Conservation (phyloP, 2,329 filamentous ascomycete genomes). For the Macrophomina pseudophaseolina region DNA sequence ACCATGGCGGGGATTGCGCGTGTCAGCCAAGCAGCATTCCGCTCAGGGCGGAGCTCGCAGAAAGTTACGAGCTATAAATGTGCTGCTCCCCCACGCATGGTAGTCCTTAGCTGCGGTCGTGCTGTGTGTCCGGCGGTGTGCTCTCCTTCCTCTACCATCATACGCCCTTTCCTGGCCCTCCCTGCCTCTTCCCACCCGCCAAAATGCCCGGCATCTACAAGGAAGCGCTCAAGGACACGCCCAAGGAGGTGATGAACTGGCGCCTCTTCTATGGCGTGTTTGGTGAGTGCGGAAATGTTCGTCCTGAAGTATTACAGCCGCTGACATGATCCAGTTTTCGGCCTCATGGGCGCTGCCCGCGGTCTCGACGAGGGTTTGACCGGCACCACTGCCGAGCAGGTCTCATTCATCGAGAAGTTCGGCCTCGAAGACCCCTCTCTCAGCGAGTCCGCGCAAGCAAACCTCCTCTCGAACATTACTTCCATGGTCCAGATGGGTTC, state of each 20-base stretch:
- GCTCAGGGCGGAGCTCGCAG: conserved; percentile 10
- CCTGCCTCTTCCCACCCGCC: neutral
- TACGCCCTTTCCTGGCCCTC: neutral
- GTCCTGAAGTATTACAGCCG: neutral
- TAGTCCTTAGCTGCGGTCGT: conserved; percentile 16
- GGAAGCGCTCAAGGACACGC: conserved; percentile 65
- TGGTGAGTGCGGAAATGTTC: conserved; percentile 33
- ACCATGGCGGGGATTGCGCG: conserved; percentile 14
- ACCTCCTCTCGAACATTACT: conserved; percentile 67
- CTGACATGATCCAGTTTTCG: conserved; percentile 55
- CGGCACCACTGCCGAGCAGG: conserved; percentile 61
- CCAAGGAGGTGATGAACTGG: conserved; percentile 76
- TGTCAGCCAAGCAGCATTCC: conserved; percentile 12
- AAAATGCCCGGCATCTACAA: conserved; percentile 34
- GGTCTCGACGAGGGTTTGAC: conserved; percentile 84
- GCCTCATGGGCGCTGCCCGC: conserved; percentile 75
- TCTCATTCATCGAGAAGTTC: conserved; percentile 43
- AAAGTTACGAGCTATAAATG: conserved; percentile 8
- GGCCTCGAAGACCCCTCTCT: conserved; percentile 41
- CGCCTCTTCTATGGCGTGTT: conserved; percentile 77
- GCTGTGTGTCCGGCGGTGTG: conserved; percentile 11
- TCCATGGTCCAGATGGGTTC: conserved; percentile 83
- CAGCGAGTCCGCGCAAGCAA: conserved; percentile 38
- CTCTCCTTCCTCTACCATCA: neutral
- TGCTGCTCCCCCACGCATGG: neutral